A percentile compares a stretch with the other conserved stretches of the same genome.
Evolutionary conservation across 78 protist species (phyloP).

Genomic region (Dictyostelium discoideum): DNA sequence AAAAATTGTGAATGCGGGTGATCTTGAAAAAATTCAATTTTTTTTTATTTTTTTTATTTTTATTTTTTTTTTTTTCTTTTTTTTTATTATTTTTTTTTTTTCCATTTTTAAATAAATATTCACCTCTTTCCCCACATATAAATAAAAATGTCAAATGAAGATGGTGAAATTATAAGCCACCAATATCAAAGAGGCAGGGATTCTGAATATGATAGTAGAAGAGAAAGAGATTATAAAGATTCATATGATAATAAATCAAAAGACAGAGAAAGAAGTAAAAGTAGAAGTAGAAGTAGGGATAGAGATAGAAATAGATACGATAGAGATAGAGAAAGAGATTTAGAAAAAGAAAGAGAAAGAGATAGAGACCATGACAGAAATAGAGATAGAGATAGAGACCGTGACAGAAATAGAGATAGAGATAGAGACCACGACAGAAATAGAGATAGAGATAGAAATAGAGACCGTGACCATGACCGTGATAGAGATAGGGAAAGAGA

Average conservation of each 20-base stretch:
- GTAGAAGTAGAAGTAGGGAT: not conserved
- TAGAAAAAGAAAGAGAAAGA: not conserved
- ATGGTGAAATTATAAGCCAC: not conserved
- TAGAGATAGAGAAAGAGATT: not conserved
- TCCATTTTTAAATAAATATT: not conserved
- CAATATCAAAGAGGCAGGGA: not conserved
- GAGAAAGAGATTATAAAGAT: not conserved
- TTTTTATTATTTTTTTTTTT: not conserved
- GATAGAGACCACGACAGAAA: not conserved
- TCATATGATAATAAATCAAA: not conserved
- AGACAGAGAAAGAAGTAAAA: not conserved
- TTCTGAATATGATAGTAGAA: not conserved
- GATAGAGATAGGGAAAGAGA: not conserved
- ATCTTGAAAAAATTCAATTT: not conserved
- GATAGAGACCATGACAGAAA: not conserved
- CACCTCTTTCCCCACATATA: not conserved
- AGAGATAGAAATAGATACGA: not conserved
- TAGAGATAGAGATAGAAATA: not conserved
- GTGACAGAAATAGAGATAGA: not conserved
- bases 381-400: not conserved
- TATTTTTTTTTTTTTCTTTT: not conserved
- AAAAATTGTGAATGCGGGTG: too few species aligned
- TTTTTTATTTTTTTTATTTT: not conserved
- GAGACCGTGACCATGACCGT: not conserved
- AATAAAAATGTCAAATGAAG: not conserved